Evolutionary conservation across 1,139 yeast species (phyloP).

Genomic region (Insectozyma bohioensis): DNA sequence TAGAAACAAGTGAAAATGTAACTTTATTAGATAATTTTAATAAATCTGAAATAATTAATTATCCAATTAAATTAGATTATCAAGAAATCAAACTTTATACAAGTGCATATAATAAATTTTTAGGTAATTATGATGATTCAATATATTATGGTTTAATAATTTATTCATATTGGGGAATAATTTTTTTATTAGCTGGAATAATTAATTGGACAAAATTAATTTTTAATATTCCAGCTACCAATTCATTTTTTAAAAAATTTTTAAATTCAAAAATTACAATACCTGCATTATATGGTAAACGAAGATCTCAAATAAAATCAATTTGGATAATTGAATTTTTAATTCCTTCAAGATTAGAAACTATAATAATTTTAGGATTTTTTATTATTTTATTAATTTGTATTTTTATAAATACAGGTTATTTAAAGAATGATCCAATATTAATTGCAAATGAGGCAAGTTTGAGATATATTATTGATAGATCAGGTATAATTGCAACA

Average conservation of each 20-base stretch:
- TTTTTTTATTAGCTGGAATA: conserved; percentile 39
- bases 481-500: conserved; percentile 32
- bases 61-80: conserved; percentile 3
- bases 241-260: conserved; percentile 7
- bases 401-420: conserved; percentile 22
- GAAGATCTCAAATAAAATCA: conserved; percentile 16
- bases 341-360: conserved; percentile 28
- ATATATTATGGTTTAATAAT: conserved; percentile 50
- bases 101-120: conserved; percentile 9
- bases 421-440: conserved; percentile 22
- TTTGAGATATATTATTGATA: conserved; percentile 28
- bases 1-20: no score
- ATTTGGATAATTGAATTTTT: conserved; percentile 14
- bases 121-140: conserved; percentile 37
- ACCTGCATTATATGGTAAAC: conserved; percentile 27
- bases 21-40: conserved; percentile 20
- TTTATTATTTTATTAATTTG: conserved; percentile 44
- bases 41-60: conserved; percentile 4
- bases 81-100: conserved; percentile 3
- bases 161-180: conserved; percentile 48
- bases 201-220: conserved; percentile 39
- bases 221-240: conserved; percentile 19
- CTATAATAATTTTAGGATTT: conserved; percentile 36
- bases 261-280: conserved; percentile 14
- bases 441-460: conserved; percentile 20